Evolutionary conservation across 306 rosid genomes (phyloP).

Genomic region (Prunus mongolica): DNA sequence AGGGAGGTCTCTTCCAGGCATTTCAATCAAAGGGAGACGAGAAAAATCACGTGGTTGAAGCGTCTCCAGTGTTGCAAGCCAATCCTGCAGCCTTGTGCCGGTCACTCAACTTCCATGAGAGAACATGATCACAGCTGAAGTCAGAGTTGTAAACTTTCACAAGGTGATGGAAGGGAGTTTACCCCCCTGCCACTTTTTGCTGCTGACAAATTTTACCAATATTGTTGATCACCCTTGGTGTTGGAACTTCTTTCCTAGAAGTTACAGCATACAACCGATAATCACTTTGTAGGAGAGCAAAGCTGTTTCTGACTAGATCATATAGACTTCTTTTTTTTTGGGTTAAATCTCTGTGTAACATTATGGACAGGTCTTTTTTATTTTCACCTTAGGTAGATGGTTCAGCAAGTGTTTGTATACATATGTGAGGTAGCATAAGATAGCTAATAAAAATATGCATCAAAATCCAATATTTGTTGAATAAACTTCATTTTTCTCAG

Average conservation of each 20-base stretch:
- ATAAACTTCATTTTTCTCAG: slow-evolving; percentile 20
- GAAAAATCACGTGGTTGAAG: slow-evolving; percentile 34
- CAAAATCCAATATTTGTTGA: slow-evolving; percentile 20
- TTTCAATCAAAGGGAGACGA: slow-evolving; percentile 50
- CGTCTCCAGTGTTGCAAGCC: slow-evolving; percentile 57
- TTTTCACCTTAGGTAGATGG: slow-evolving; percentile 30
- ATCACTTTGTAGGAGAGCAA: slow-evolving; percentile 22
- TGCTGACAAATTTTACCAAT: slow-evolving; percentile 23
- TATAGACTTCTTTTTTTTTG: slow-evolving; percentile 6
- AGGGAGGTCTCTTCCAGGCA: slow-evolving; percentile 45
- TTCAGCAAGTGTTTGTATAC: slow-evolving; percentile 37
- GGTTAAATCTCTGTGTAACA: slow-evolving; percentile 12
- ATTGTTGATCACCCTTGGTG: slow-evolving; percentile 26
- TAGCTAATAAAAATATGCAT: slow-evolving; percentile 25
- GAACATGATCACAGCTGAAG: slow-evolving; percentile 32
- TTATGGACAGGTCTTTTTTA: slow-evolving; percentile 36
- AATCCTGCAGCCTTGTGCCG: slow-evolving; percentile 84
- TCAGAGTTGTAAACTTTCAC: slow-evolving; percentile 1
- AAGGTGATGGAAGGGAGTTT: slow-evolving; percentile 23
- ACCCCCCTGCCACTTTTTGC: slow-evolving; percentile 15
- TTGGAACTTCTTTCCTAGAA: neutral
- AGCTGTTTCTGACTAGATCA: slow-evolving; percentile 28
- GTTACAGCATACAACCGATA: neutral
- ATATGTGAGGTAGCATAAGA: slow-evolving; percentile 35
- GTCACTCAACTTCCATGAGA: slow-evolving; percentile 65